Percentiles rank a stretch among this genome's conserved stretches.
Evolutionary conservation across 2,329 filamentous ascomycete species (phyloP).

Genomic region (Coniosporium tulheliwenetii): DNA sequence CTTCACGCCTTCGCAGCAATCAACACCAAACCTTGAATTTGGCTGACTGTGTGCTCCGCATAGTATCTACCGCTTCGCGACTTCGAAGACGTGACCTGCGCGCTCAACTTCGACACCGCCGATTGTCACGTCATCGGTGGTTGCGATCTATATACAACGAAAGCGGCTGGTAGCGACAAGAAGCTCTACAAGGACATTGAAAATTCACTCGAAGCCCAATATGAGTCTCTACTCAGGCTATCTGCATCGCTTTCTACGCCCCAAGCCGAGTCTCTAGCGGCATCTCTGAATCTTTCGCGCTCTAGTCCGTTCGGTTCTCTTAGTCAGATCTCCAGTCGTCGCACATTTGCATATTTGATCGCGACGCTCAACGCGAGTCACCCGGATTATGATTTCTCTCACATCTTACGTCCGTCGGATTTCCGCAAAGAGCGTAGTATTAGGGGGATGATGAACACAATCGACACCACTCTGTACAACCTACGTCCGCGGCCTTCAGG

Average conservation of each 20-base stretch:
- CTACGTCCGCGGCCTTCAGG: constrained; percentile 43
- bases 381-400: constrained; percentile 92
- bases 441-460: constrained; percentile 66
- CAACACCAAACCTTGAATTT: no score
- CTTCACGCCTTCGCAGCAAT: no score
- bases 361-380: constrained; percentile 93
- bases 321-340: constrained; percentile 72
- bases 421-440: constrained; percentile 75
- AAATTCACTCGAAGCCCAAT: constrained; percentile 75
- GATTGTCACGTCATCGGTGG: constrained; percentile 86
- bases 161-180: constrained; percentile 88
- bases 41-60: no score
- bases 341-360: constrained; percentile 91
- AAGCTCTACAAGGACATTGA: constrained; percentile 96
- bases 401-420: constrained; percentile 74
- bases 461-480: constrained; percentile 79
- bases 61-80: constrained; percentile 85
- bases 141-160: constrained; percentile 95
- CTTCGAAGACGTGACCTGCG: constrained; percentile 80
- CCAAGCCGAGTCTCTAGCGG: constrained; percentile 53
- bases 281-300: constrained; percentile 57
- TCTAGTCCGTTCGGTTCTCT: constrained; percentile 86
- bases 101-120: constrained; percentile 88
- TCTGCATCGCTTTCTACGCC: constrained; percentile 80
- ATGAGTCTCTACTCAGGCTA: constrained; percentile 73